phyloP scores from a whole-genome alignment of 768 basidiomycete species.

The Boletus rubescentipes region DNA sequence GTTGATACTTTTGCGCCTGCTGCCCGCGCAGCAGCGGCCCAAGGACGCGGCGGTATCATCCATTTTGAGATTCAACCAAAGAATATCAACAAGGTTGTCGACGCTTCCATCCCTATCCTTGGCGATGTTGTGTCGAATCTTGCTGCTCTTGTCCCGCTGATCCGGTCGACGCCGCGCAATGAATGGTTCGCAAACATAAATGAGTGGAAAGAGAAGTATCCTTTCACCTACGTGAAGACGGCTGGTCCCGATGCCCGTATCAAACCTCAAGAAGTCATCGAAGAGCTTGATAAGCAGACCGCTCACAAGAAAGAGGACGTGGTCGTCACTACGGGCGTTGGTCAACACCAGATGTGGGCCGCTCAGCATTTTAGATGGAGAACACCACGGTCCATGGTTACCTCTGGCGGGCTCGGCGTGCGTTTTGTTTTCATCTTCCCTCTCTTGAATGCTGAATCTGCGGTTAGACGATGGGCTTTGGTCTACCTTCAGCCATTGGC shows the following conservation, averaged over 20 bases:
- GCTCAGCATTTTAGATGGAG: slow-evolving; percentile 93
- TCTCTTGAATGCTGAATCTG: background rate
- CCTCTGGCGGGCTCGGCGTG: slow-evolving; percentile 93
- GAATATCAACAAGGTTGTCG: slow-evolving; percentile 98
- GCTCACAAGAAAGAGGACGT: slow-evolving; percentile 81
- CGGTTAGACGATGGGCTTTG: slow-evolving; percentile 94
- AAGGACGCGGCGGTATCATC: slow-evolving; percentile 93
- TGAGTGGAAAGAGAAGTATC: slow-evolving; percentile 82
- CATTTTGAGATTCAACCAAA: slow-evolving; percentile 99
- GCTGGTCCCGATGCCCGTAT: slow-evolving; percentile 57
- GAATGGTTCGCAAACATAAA: slow-evolving; percentile 86
- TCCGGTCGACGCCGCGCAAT: slow-evolving; percentile 59
- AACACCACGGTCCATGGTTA: slow-evolving; percentile 82
- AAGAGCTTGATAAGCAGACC: slow-evolving; percentile 86
- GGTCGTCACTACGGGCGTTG: slow-evolving; percentile 90
- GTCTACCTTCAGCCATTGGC: slow-evolving; percentile 90
- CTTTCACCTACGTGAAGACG: slow-evolving; percentile 82
- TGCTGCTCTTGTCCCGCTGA: slow-evolving; percentile 76
- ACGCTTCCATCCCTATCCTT: slow-evolving; percentile 90
- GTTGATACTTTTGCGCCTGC: slow-evolving; percentile 88
- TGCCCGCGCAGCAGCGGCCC: slow-evolving; percentile 78
- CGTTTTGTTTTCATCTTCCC: slow-evolving; percentile 31
- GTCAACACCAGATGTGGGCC: slow-evolving; percentile 99
- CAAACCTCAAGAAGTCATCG: slow-evolving; percentile 97
- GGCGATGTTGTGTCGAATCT: slow-evolving; percentile 91